A percentile compares a stretch with the other conserved stretches of the same genome.
phyloP scores from a whole-genome alignment of 495 filamentous ascomycete genomes.

The Daldinia childiae region DNA sequence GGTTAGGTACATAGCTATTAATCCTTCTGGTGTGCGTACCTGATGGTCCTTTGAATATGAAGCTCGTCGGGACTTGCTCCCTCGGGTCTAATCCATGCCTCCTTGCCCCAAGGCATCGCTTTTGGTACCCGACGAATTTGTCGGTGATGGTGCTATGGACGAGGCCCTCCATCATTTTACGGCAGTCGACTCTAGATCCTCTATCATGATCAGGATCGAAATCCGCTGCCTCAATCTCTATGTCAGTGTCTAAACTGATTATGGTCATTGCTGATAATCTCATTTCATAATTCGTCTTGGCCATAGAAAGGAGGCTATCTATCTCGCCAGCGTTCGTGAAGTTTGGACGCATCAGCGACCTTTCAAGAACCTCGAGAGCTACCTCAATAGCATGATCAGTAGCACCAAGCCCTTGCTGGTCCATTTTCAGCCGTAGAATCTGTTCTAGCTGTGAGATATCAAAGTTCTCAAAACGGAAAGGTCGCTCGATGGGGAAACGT shows the following conservation, averaged over 20 bases:
- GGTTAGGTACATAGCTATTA: too few species aligned
- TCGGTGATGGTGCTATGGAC: too few species aligned
- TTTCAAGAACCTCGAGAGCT: background rate
- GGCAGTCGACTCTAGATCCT: too few species aligned
- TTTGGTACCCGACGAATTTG: too few species aligned
- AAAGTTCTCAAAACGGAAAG: conserved; percentile 77
- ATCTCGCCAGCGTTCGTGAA: conserved; percentile 69
- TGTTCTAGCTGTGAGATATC: conserved; percentile 60
- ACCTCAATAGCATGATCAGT: background rate
- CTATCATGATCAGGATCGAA: background rate
- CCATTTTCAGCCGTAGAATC: conserved; percentile 67
- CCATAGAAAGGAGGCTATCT: conserved; percentile 66
- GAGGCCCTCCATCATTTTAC: too few species aligned
- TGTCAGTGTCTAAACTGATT: background rate
- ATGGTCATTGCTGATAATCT: background rate
- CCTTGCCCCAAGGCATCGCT: too few species aligned
- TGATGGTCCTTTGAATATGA: conserved; percentile 51
- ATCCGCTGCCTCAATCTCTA: background rate
- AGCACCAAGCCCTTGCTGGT: conserved; percentile 51
- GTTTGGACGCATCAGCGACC: conserved; percentile 39
- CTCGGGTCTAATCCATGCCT: background rate
- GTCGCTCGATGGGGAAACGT: conserved; percentile 69
- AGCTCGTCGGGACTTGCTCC: conserved; percentile 41
- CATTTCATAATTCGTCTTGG: conserved; percentile 60
- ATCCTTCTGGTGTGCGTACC: conserved; percentile 37